Base-by-base conservation (phyloP, 495 filamentous ascomycete species). In the Mytilinidion resinicola region DNA sequence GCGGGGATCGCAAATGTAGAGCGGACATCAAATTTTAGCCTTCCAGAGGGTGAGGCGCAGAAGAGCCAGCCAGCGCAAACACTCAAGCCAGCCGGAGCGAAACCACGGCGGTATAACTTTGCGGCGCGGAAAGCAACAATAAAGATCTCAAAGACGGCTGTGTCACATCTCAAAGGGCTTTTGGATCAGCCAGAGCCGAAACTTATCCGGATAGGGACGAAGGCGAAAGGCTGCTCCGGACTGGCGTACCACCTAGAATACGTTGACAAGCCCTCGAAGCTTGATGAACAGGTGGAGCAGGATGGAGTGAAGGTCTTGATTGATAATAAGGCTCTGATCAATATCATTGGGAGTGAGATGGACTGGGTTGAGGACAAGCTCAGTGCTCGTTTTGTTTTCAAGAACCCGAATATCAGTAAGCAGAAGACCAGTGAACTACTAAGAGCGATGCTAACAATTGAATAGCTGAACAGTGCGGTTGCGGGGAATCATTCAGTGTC, bases 331-430 rank as follows among this genome's bases (percentile, higher is more conserved):
- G 93, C 93, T 58, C 75, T 98, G 57, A 93, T 98, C 65, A 96
- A 89, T 69, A 96, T 98, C 43, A 96, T 98, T 70, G 93, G 95
- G 9, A 96, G 88, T 65, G 93, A 97, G 78, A 98, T 98, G 93
- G 93, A 98, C 69, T 98, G 91, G 92, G 82, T 92, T 2, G 91
- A 97, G 73, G 95, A 96, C 66, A 95, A 92, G 73, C 70, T 98
- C 65, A 95, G 83, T 69, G 79, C 85, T 67, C 77, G 86, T 65
- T 98, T 98, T 76, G 84, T 96, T 59, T 98, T 98, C 73, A 82
- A 82, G 68, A 98, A 98, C 73, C 93, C 93, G 34, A 98, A 98
- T 70, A 96, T 96, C 67, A 97, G 90, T 96, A 74, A 82, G 92
- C 86, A 20, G 25, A 53, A 38, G 25, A 50, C 4, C 15, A 38